A percentile compares a stretch with the other conserved stretches of the same genome.
Evolutionary conservation across 2,329 filamentous ascomycete species (phyloP).

Genomic region (Rhexocercosporidium sp.): DNA sequence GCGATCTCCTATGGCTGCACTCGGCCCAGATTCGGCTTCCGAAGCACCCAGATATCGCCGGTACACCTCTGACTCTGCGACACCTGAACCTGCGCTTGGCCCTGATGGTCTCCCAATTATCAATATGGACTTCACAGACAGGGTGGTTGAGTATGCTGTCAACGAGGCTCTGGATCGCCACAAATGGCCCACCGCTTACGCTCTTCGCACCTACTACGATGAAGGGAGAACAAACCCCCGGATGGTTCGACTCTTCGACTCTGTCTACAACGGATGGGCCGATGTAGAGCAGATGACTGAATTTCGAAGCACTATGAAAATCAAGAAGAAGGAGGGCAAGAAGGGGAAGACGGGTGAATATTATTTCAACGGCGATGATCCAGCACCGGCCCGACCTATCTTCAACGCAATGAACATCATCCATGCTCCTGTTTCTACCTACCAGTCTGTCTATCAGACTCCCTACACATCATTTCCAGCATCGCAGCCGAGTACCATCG

Average conservation of each 20-base stretch:
- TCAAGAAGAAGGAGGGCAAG: conserved; percentile 63
- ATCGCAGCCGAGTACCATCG: conserved; percentile 13
- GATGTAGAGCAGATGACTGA: conserved; percentile 55
- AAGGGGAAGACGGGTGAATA: conserved; percentile 56
- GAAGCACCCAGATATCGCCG: conserved; percentile 14
- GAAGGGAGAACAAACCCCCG: conserved; percentile 56
- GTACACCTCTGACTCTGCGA: conserved; percentile 9
- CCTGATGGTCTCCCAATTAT: conserved; percentile 30
- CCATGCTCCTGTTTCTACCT: conserved; percentile 29
- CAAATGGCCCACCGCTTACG: conserved; percentile 67
- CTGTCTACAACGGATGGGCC: conserved; percentile 63
- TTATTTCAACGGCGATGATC: conserved; percentile 53
- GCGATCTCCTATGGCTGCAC: conserved; percentile 21
- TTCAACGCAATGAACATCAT: conserved; percentile 22
- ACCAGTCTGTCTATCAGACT: conserved; percentile 31
- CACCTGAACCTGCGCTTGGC: conserved; percentile 21
- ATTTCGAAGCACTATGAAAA: conserved; percentile 56
- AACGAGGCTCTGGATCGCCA: conserved; percentile 61
- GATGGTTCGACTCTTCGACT: conserved; percentile 62
- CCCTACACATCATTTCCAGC: conserved; percentile 26
- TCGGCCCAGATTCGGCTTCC: not conserved
- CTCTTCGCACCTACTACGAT: conserved; percentile 64
- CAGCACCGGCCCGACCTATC: conserved; percentile 27
- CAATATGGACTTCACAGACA: conserved; percentile 47
- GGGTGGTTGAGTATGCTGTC: conserved; percentile 61